Conservation (phyloP, 768 basidiomycete genomes). For the Pleurotus djamor region DNA sequence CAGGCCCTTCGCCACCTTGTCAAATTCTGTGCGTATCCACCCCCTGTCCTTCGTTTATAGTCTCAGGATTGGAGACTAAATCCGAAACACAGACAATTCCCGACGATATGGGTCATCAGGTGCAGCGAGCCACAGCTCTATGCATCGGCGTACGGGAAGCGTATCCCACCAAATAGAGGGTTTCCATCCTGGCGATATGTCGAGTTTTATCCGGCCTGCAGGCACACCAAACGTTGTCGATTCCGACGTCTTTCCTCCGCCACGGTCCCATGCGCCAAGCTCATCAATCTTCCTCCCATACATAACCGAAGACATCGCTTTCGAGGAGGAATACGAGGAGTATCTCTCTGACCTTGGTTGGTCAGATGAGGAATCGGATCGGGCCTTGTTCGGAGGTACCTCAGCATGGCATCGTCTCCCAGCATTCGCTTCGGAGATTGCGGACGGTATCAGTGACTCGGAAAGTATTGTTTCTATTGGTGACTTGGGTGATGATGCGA, state of each 20-base stretch:
- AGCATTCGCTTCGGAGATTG: conserved; percentile 72
- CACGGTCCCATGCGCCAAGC: conserved; percentile 83
- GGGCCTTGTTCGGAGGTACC: conserved; percentile 35
- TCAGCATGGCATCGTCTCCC: conserved; percentile 87
- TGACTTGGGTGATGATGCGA: conserved; percentile 79
- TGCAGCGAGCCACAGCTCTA: conserved; percentile 42
- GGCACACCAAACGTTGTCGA: conserved; percentile 80
- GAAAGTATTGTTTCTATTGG: conserved; percentile 92
- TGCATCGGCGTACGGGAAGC: conserved; percentile 80
- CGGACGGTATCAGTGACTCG: conserved; percentile 89
- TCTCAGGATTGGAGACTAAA: not conserved
- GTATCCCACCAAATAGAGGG: conserved; percentile 82
- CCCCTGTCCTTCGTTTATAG: not conserved
- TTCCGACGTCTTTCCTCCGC: conserved; percentile 93
- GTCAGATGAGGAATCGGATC: conserved; percentile 52
- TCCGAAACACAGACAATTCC: conserved; percentile 67
- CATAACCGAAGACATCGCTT: conserved; percentile 90
- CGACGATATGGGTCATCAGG: conserved; percentile 78
- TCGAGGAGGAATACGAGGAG: conserved; percentile 97
- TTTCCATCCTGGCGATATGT: conserved; percentile 70
- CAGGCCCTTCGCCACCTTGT: conserved; percentile 91
- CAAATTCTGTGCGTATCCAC: conserved; percentile 75
- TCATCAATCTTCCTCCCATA: conserved; percentile 86
- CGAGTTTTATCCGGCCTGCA: conserved; percentile 68
- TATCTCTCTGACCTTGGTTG: conserved; percentile 87